Conservation (phyloP, 345 rosid genomes). For the Citrus medica region DNA sequence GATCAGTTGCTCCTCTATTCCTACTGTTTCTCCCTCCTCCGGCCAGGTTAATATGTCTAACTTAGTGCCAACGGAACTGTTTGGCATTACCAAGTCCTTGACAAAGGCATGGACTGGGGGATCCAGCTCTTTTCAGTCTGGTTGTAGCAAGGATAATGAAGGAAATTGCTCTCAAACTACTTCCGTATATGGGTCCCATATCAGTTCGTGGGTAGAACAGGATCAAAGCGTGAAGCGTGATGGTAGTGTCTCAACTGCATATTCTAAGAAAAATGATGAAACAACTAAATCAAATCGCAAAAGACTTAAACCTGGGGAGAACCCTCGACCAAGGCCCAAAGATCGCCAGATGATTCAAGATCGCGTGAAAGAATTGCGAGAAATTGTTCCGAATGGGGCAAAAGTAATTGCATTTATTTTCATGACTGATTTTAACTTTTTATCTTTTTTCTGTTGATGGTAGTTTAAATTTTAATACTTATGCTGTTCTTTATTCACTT, state of each 20-base stretch:
- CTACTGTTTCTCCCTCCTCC: slow-evolving; percentile 35
- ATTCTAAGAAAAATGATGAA: slow-evolving; percentile 68
- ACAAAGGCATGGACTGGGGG: slow-evolving; percentile 36
- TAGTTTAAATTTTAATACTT: background rate
- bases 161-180: slow-evolving; percentile 49
- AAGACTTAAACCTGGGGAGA: slow-evolving; percentile 91
- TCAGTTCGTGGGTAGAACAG: slow-evolving; percentile 86
- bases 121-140: slow-evolving; percentile 41
- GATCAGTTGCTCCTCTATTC: slow-evolving; percentile 53
- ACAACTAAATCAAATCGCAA: slow-evolving; percentile 65
- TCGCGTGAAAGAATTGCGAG: slow-evolving; percentile 95
- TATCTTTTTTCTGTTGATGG: background rate
- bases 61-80: slow-evolving; percentile 31
- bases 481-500: slow-evolving; percentile 11
- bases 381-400: slow-evolving; percentile 91
- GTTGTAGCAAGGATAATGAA: slow-evolving; percentile 38
- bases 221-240: slow-evolving; percentile 51
- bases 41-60: slow-evolving; percentile 32
- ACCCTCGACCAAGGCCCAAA: slow-evolving; percentile 93
- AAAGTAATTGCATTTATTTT: slow-evolving; percentile 52
- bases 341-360: slow-evolving; percentile 99
- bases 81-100: slow-evolving; percentile 33
- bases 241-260: slow-evolving; percentile 53
- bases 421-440: background rate
- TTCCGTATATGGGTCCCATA: slow-evolving; percentile 65